Base-by-base conservation (phyloP, 2,329 filamentous ascomycete species). In the Talaromyces sp. region DNA sequence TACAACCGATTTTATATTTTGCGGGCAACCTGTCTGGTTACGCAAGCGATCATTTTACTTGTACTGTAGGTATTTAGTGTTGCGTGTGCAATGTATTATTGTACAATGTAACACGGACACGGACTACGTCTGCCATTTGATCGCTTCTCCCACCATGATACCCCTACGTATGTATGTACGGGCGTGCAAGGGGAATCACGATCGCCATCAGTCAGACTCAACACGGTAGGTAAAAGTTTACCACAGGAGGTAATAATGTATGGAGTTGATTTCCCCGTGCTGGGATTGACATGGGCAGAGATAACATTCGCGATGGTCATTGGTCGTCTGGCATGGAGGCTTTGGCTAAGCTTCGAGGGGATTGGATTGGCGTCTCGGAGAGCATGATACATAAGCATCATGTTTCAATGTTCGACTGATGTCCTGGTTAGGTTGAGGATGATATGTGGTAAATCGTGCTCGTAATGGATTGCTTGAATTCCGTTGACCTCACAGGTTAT, bases 241-340 rank as follows among this genome's bases (percentile, higher is more conserved):
- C 10, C 49, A 27, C 5, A 4, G 22, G n/a, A 29, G 2, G 47
- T 17, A 51, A 15, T 15, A 25, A n/a, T 34, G 7, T 34, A 15
- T 56, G 29, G n/a, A 54, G 31, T 13, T 53, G 13, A 54, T 34
- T 38, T 36, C 2, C 27, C 27, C 8, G 19, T 38, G 40, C 45
- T 11, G n/a, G 19, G 47, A 29, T 36, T 34, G 25, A 62, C 47
- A 43, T 43, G 47, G 60, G 22, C 45, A 62, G 31, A 62, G 60
- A 62, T 62, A 62, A 62, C 45, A 51, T 38, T 27, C 22, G 47
- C 2, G 45, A 40, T 38, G 17, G 45, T 38, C n/a, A 62, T 62
- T 62, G 60, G 60, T 27, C 43, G 45, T 38, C 17, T n/a, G 31
- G 31, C 2, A 3, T 22, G 45, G 40, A 51, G 47, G 60, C 22